These are phyloP conservation scores for Lecanicillium sp. DNA, from an alignment of 2,329 filamentous ascomycete species.

Conservation along the genomic window DNA sequence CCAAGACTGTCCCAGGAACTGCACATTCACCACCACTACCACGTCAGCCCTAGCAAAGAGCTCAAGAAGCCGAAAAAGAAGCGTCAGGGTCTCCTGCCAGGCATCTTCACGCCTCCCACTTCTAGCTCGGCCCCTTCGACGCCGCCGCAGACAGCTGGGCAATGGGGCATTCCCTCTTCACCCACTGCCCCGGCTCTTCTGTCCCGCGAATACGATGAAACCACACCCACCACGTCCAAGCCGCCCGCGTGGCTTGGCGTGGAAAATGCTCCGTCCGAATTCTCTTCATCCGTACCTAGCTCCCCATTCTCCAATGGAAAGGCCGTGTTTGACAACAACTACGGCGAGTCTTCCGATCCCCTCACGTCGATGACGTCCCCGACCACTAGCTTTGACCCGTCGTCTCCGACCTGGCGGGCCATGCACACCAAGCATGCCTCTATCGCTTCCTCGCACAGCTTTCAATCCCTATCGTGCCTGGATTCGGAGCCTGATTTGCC, in stretches of 20 bases:
- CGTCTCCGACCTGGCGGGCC: slow-evolving; percentile 50
- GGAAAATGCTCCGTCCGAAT: slow-evolving; percentile 54
- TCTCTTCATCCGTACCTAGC: slow-evolving; percentile 68
- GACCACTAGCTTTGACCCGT: slow-evolving; percentile 64
- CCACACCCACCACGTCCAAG: slow-evolving; percentile 39
- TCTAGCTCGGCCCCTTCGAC: slow-evolving; percentile 29
- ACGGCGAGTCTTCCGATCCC: slow-evolving; percentile 45
- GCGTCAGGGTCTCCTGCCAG: slow-evolving; percentile 54
- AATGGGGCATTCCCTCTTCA: slow-evolving; percentile 29
- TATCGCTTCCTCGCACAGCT: slow-evolving; percentile 45
- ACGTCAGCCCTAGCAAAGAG: slow-evolving; percentile 58
- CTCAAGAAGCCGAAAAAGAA: slow-evolving; percentile 62
- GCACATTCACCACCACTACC: slow-evolving; percentile 93
- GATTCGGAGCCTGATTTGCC: slow-evolving; percentile 21
- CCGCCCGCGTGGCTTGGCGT: slow-evolving; percentile 57
- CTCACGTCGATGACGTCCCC: slow-evolving; percentile 83
- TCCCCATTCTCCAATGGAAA: slow-evolving; percentile 63
- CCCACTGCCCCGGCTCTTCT: slow-evolving; percentile 32
- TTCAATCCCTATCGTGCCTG: slow-evolving; percentile 30
- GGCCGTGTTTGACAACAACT: slow-evolving; percentile 73
- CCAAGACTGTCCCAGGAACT: slow-evolving; percentile 57
- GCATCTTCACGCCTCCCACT: slow-evolving; percentile 51
- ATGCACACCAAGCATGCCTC: slow-evolving; percentile 49
- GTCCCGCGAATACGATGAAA: slow-evolving; percentile 37
- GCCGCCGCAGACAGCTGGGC: slow-evolving; percentile 29